Base-by-base conservation (phyloP, 2,329 filamentous ascomycete genomes). In the Monosporascus sp. region DNA sequence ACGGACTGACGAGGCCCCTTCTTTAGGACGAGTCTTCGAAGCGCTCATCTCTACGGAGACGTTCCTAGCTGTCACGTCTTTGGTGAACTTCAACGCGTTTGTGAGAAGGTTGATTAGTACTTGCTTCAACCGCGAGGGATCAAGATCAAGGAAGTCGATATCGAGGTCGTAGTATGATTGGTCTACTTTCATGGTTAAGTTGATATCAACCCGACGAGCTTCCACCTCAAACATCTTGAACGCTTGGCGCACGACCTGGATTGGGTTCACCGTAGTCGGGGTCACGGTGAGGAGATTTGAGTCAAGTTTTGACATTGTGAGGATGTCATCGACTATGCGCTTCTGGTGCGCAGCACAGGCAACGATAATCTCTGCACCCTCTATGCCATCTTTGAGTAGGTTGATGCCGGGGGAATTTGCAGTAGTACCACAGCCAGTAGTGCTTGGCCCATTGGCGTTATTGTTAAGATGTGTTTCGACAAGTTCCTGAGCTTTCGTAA, bases 271-370 rank as follows among this genome's bases (percentile, higher is more conserved):
- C 52, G 86, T 81, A 2, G 87, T 79, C 0, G 86, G 86, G 1
- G 85, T 85, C 1, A 89, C 85, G 28, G 84, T 77, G 2, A 90
- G 70, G 47, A 89, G 77, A 48, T 84, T 84, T 2, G 84, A 87
- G 63, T 89, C 86, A 20, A 89, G 76, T 64, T 89, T 87, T 31
- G 80, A 84, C 35, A 87, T 71, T 2, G 83, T 86, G 20, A 87
- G 67, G 40, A 87, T 81, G 58, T 86, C 83, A 62, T 86, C 82
- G 15, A 87, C 82, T 54, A 87, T 86, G 8, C 82, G 76, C 70
- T 88, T 88, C 67, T 91, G 86, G 70, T 89, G 89, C 65, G 84
- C 87, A 49, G 87, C 86, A 67, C 89, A 93, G n/a, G 91, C 75
- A 26, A 85, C 83, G 65, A 92, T 91, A 1, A 88, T 91, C 51